Conservation (phyloP, 352 stramenopile species). For the Globisporangium perplexum region DNA sequence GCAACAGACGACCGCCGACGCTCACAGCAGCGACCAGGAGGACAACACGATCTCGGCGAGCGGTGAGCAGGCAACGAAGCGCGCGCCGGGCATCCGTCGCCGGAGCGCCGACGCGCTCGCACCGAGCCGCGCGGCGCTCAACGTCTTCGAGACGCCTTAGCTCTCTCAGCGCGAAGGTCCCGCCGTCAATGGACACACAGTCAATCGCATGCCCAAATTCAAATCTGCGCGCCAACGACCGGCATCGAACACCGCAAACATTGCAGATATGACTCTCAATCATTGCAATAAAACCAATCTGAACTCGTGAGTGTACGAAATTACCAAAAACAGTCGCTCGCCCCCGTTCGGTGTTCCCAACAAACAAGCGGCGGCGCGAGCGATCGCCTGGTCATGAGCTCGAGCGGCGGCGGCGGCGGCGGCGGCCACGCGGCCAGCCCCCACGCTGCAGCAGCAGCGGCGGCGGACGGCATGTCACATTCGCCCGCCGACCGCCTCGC, state of each 20-base stretch:
- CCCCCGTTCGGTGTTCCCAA: neutral
- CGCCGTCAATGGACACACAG: no score
- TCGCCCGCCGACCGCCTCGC: constrained; percentile 49
- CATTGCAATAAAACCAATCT: no score
- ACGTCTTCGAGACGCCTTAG: constrained; percentile 4
- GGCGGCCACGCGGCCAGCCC: neutral
- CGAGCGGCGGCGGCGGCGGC: neutral
- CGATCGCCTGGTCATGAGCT: constrained; percentile 9
- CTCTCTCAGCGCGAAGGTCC: no score
- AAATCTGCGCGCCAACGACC: neutral
- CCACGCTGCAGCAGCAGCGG: constrained; percentile 23
- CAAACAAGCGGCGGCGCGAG: neutral
- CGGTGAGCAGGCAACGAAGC: constrained; percentile 1
- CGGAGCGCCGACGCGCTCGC: neutral
- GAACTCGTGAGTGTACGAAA: no score
- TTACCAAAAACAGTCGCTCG: no score
- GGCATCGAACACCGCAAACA: no score
- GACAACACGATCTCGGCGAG: neutral
- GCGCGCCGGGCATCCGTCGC: constrained; percentile 4
- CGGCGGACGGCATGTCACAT: constrained; percentile 12
- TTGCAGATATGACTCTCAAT: no score
- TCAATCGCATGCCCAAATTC: no score
- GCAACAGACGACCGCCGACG: constrained; percentile 6
- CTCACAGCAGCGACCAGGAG: no score
- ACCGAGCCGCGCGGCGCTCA: constrained; percentile 2